Evolutionary conservation across 2,329 filamentous ascomycete genomes (phyloP), one percentile per base, ranked within the genome.

Genomic region (Alternaria novae-zelandiae): DNA sequence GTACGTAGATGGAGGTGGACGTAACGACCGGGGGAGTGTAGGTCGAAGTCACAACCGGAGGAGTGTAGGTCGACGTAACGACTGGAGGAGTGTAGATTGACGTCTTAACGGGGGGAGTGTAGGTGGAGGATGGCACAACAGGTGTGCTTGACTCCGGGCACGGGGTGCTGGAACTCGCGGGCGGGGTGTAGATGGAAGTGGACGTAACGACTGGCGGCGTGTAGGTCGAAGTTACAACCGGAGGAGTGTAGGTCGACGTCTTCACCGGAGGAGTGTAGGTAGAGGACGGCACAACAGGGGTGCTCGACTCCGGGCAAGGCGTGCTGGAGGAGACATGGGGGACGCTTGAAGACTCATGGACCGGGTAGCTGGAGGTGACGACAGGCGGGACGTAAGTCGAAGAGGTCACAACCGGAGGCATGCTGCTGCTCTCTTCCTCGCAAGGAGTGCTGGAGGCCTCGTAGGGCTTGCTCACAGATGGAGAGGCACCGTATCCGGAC

Each of bases 381-480:
- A 50, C 46, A 50, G 55, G 32, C 5, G 21, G 15, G 21, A 46
- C 12, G 20, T 36, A 47, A 13, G 23, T 23, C 25, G 47, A 45
- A 17, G 47, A 51, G 26, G 49, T 44, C 13, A 20, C 13, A 13
- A 45, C 49, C 3, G 57, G 54, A 13, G 61, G 53, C 7, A 50
- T 23, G 17, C 28, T 51, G 28, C 17, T 51, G 53, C 53, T 61
- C 25, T 54, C 49, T 13, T 59, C 43, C 25, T 46, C 41, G 43
- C 57, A 60, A 44, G 58, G 59, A 49, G 59, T 58, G 59, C 47
- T 58, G 9, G 41, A 30, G 2, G 59, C 15, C 41, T 53, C 6
- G n/a, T 53, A 53, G 17, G 49, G 28, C 49, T 30, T 13, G 28
- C 26, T 53, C 25, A 32, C 13, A 2, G 30, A 54, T 10, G 51